Conservation (phyloP, 2,329 filamentous ascomycete genomes). For the Alternaria metachromatica region DNA sequence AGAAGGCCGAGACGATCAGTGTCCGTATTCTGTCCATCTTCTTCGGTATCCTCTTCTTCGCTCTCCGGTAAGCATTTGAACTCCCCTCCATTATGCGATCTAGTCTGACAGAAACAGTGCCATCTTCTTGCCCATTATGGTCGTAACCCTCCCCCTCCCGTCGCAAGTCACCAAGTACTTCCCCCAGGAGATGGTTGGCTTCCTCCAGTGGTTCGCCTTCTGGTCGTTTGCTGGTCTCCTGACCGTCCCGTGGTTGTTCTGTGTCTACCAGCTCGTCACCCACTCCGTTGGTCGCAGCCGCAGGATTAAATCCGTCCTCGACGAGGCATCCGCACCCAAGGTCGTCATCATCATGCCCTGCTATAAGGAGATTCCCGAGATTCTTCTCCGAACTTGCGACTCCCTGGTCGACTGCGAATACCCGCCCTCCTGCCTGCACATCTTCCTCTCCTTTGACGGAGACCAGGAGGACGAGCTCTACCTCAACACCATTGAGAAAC, state of each 20-base stretch:
- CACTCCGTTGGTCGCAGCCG: slow-evolving; percentile 83
- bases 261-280: slow-evolving; percentile 88
- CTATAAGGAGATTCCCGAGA: slow-evolving; percentile 87
- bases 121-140: slow-evolving; percentile 91
- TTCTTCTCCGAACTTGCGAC: slow-evolving; percentile 84
- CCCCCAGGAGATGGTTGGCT: slow-evolving; percentile 69
- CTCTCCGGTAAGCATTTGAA: slow-evolving; percentile 67
- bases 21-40: slow-evolving; percentile 78
- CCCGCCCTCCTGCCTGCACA: slow-evolving; percentile 87
- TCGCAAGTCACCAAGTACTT: slow-evolving; percentile 73
- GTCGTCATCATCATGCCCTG: slow-evolving; percentile 97
- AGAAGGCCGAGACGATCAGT: slow-evolving; percentile 88
- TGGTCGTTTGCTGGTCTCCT: slow-evolving; percentile 88
- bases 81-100: no score
- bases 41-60: slow-evolving; percentile 75
- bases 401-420: slow-evolving; percentile 95
- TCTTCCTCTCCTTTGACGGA: slow-evolving; percentile 95
- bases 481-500: slow-evolving; percentile 80
- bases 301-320: slow-evolving; percentile 81
- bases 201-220: slow-evolving; percentile 94
- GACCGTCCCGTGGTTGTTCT: slow-evolving; percentile 90
- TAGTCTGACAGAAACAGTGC: slow-evolving; percentile 58
- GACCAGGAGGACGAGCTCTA: slow-evolving; percentile 89
- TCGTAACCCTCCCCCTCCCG: slow-evolving; percentile 88
- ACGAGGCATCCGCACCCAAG: slow-evolving; percentile 87